Base-by-base conservation (phyloP, 768 basidiomycete species). In the Psilocybe cubensis region DNA sequence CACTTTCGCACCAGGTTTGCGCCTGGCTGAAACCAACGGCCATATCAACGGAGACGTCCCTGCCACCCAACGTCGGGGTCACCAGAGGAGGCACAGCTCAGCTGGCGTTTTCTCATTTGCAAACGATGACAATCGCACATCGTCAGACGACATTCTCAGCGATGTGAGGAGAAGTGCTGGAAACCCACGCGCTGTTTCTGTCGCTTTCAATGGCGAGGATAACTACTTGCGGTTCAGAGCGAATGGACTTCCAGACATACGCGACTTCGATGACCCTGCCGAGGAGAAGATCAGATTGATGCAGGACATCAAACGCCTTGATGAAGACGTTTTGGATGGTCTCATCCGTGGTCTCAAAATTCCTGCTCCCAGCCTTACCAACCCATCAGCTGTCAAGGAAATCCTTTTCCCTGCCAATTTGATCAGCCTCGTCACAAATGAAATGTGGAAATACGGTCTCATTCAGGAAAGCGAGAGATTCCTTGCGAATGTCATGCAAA, bases 381-480 rank as follows among this genome's bases (percentile, higher is more conserved):
- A 91, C 67, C 92, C 95, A 1, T 92, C 95, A n/a, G 87, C 89
- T 18, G 88, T 94, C 60, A 98, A 98, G 74, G 97, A 99, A 72
- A 95, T 99, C 52, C 81, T 99, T 40, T 99, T 99, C 88, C 97
- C 97, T 10, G 96, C 97, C 23, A 98, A 98, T 72, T 84, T 99
- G 58, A 98, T 99, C 74, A 94, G 92, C 69, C 78, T 98, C 45
- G 89, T 97, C 63, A 96, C 95, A n/a, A 99, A 99, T 72, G 97
- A 98, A 74, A 99, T 99, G 97, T 98, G 97, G 97, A 98, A 97
- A 74, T 95, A 96, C 67, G 94, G 96, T 47, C 85, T 99, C 63
- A 98, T 98, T 63, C 82, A 87, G 14, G 97, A 99, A 74, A 96
- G 94, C 76, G 97, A 98, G 73, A 83, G 96, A 46, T 98, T 99